These are phyloP conservation scores for Candida coquimbonensis DNA, from an alignment of 805 yeast genomes.

Conservation along the genomic window DNA sequence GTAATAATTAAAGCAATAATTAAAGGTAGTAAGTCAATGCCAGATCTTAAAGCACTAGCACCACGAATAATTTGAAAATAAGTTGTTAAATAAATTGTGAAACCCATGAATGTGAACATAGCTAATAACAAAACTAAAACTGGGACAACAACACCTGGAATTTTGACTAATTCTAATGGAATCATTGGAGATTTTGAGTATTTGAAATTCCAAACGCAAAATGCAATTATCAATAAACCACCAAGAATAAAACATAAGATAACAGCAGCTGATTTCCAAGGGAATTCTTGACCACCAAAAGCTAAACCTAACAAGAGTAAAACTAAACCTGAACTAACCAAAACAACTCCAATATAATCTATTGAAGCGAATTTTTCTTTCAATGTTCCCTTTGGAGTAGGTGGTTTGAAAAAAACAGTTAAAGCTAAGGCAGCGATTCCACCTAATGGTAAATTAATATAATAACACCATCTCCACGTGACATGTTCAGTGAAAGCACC, in stretches of 20 bases:
- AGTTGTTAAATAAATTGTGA: slow-evolving; percentile 31
- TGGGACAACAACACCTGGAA: slow-evolving; percentile 29
- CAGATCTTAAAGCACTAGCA: slow-evolving; percentile 17
- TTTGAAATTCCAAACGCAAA: slow-evolving; percentile 34
- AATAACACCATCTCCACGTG: slow-evolving; percentile 77
- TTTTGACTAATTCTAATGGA: slow-evolving; percentile 32
- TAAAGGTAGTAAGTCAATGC: slow-evolving; percentile 18
- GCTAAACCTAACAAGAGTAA: slow-evolving; percentile 42
- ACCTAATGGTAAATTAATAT: slow-evolving; percentile 61
- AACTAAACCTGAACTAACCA: slow-evolving; percentile 37
- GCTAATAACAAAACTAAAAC: slow-evolving; percentile 27
- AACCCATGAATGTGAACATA: slow-evolving; percentile 33
- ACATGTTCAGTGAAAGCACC: slow-evolving; percentile 55
- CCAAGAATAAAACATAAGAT: slow-evolving; percentile 44
- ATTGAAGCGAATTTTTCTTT: slow-evolving; percentile 33
- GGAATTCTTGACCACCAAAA: slow-evolving; percentile 44
- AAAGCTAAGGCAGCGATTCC: slow-evolving; percentile 39
- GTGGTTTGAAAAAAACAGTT: slow-evolving; percentile 39
- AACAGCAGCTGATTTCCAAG: slow-evolving; percentile 52
- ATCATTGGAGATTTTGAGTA: slow-evolving; percentile 41
- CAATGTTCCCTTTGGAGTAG: slow-evolving; percentile 34
- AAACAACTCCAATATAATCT: slow-evolving; percentile 43
- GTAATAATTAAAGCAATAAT: slow-evolving; percentile 12
- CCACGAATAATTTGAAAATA: slow-evolving; percentile 45
- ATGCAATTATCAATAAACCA: slow-evolving; percentile 28